Conservation (phyloP, 345 rosid species). For the Euphorbia tirucalli region DNA sequence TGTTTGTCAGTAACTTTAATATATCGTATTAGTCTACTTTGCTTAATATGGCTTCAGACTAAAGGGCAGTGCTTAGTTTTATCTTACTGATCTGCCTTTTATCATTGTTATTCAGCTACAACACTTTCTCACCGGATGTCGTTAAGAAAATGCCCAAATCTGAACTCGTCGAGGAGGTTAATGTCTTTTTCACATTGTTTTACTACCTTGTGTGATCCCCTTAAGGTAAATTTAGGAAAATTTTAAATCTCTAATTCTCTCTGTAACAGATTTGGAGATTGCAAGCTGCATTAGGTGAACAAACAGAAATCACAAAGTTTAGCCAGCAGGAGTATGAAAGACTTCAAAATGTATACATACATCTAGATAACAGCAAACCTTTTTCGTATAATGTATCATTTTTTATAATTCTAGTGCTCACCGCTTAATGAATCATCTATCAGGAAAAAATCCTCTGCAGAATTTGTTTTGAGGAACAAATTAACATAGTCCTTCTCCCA, state of each 20-base stretch:
- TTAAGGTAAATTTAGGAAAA: background rate
- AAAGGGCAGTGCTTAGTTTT: background rate
- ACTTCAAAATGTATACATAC: constrained; percentile 67
- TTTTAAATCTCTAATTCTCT: constrained; percentile 13
- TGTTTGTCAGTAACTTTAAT: background rate
- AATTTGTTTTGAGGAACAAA: constrained; percentile 87
- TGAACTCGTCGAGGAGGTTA: constrained; percentile 78
- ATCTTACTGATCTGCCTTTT: constrained; percentile 11
- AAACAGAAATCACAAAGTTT: constrained; percentile 61
- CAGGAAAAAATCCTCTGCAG: constrained; percentile 90
- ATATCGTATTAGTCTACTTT: background rate
- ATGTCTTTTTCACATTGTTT: background rate
- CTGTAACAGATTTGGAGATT: constrained; percentile 64
- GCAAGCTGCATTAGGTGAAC: constrained; percentile 66
- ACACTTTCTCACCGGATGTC: constrained; percentile 71
- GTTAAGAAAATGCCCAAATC: constrained; percentile 82
- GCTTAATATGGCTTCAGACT: background rate
- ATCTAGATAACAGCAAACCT: background rate
- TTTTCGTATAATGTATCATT: background rate
- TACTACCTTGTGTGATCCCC: background rate
- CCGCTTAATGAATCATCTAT: constrained; percentile 18
- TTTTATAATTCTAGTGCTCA: background rate
- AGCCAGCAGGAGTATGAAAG: constrained; percentile 82
- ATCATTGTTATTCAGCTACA: constrained; percentile 53
- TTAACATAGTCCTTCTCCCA: constrained; percentile 68